Evolutionary conservation across 495 filamentous ascomycete genomes (phyloP), one percentile per base, ranked within the genome.

Genomic region (Talaromyces wortmannii): DNA sequence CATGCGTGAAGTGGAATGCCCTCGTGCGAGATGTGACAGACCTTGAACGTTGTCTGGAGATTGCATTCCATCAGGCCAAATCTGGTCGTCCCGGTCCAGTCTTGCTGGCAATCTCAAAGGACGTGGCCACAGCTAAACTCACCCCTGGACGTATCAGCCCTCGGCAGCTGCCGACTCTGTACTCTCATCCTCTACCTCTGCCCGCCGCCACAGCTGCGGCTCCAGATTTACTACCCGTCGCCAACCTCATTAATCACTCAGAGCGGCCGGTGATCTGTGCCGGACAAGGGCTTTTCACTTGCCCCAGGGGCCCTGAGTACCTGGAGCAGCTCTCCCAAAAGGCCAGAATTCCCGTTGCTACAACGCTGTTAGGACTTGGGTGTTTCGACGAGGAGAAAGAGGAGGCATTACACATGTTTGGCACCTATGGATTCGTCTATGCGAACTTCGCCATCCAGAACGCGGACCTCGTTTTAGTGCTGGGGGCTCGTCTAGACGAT

Each of bases 1-100:
- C 81, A 12, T 83, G 82, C 67, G 84, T 81, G 7, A 84, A 85
- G 65, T 86, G 82, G 82, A 84, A 83, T 56, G 74, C 78, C n/a
- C 78, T 80, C 74, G 81, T 82, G 47, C 82, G 80, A 61, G 78
- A 77, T 52, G 74, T 83, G 43, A 77, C 77, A 10, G 81, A 86
- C 48, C 71, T 84, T 16, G 81, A 82, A 10, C 69, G 73, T 45
- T 66, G 74, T 40, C 83, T 85, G 40, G 78, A 84, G 48, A 81
- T 84, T 61, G 82, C 82, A 1, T 86, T 85, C 55, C 79, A 83
- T 60, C 83, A 83, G 55, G 81, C 82, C 0, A 82, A 73, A n/a
- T 76, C 71, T 53, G 81, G 81, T 31, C 69, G 81, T 16, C 81
- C 81, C 29, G 83, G 83, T 15, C 83, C 83, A 10, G 83, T 86